These are phyloP conservation scores for Phytopythium aichiense DNA, from an alignment of 352 stramenopile genomes.

Conservation along the genomic window DNA sequence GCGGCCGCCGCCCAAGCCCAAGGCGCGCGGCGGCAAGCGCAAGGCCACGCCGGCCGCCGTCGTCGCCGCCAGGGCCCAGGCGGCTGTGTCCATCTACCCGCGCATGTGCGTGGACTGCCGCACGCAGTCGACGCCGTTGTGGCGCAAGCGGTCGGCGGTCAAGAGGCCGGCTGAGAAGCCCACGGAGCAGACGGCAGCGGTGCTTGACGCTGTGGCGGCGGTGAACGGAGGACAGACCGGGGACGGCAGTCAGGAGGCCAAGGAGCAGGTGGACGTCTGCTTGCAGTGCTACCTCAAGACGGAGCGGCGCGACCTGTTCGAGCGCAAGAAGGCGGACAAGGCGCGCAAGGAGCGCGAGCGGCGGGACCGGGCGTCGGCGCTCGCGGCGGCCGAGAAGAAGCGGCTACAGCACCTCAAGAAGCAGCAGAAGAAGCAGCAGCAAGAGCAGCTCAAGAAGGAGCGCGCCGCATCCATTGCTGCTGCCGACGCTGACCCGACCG, in stretches of 20 bases:
- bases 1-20: constrained; percentile 46
- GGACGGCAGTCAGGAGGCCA: constrained; percentile 8
- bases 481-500: neutral
- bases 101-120: constrained; percentile 39
- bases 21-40: constrained; percentile 46
- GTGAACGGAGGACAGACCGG: constrained; percentile 4
- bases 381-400: constrained; percentile 36
- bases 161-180: neutral
- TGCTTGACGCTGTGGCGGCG: neutral
- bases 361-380: constrained; percentile 16
- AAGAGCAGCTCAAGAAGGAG: neutral
- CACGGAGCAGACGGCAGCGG: neutral
- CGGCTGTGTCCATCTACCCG: constrained; percentile 15
- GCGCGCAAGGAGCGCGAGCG: constrained; percentile 23
- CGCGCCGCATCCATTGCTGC: neutral
- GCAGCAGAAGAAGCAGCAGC: constrained; percentile 43
- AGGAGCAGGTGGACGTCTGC: constrained; percentile 49
- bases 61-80: constrained; percentile 34
- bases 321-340: constrained; percentile 45
- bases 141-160: constrained; percentile 36
- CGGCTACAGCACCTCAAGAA: constrained; percentile 47
- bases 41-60: constrained; percentile 45
- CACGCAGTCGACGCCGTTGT: constrained; percentile 63
- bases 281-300: constrained; percentile 69
- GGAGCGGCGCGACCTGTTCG: constrained; percentile 59